Conservation (phyloP, 441 rosid genomes). For the Populus hybrid region DNA sequence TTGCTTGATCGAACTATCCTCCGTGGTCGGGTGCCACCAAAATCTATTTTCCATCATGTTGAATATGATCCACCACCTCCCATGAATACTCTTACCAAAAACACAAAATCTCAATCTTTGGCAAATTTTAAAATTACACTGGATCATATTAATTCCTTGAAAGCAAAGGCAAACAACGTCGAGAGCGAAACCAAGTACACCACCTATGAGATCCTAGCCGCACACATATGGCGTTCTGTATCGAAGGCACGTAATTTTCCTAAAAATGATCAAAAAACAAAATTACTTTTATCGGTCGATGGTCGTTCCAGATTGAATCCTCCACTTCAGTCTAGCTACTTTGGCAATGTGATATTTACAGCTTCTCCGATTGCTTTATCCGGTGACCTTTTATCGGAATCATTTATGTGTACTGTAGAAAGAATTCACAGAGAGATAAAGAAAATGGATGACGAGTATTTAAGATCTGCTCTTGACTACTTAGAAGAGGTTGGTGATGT, state of each 20-base stretch:
- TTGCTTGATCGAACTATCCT: background rate
- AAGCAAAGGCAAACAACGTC: background rate
- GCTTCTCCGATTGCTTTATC: background rate
- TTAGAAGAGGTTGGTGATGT: background rate
- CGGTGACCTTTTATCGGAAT: constrained; percentile 22
- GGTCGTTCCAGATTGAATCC: constrained; percentile 8
- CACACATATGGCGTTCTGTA: constrained; percentile 7
- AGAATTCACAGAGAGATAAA: constrained; percentile 13
- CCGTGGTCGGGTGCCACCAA: background rate
- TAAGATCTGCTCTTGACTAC: constrained; percentile 33
- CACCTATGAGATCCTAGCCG: constrained; percentile 4
- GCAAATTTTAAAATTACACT: constrained; percentile 14
- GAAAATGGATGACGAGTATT: constrained; percentile 26
- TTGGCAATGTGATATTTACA: background rate
- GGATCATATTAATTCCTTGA: constrained; percentile 14
- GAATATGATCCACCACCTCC: background rate
- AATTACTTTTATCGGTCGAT: background rate
- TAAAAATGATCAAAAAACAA: background rate
- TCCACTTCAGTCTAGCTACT: background rate
- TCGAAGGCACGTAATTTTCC: constrained; percentile 2
- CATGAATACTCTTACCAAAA: background rate
- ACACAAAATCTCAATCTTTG: background rate
- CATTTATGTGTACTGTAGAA: constrained; percentile 8
- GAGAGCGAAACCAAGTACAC: background rate
- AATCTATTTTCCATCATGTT: background rate